Evolutionary conservation across 2,329 filamentous ascomycete genomes (phyloP), one percentile per base, ranked within the genome.

Genomic region (Coniella vitis): DNA sequence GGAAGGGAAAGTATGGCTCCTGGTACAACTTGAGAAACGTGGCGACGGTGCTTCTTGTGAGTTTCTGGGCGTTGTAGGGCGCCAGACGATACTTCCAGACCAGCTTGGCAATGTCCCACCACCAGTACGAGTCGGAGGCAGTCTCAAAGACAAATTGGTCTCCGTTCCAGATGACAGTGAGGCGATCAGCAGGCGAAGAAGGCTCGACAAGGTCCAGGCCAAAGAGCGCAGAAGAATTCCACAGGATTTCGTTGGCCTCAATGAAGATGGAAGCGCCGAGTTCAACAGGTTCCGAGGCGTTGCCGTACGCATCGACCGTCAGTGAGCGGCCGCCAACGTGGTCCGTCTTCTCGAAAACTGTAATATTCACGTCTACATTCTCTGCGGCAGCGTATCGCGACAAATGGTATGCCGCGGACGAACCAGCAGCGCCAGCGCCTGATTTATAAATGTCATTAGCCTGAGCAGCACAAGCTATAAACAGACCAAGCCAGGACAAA

Each of bases 241-340:
- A 79, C 35, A 98, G 76, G 59, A 95, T 95, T 35, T 81, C 72
- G 61, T 97, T 98, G 38, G 86, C 78, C 42, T 84, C 65, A 38
- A 97, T 87, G 62, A 97, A 98, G 58, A 97, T 95, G 53, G 86
- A 91, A 10, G 87, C 93, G 14, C 93, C 93, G 1, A 97, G 73
- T 65, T 98, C 93, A 32, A 95, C 78, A 1, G 86, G 85, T 35
- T 83, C 70, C 0, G 69, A 55, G 2, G 82, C 72, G 57, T 91
- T 75, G 55, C 79, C 76, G 62, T 86, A 91, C 2, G 82, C 83
- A 59, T 90, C 73, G 16, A 95, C 85, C 0, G 90, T 97, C 25
- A 90, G 87, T 7, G 86, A 86, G 21, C 93, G 86, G 8, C 93
- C 93, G 25, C 93, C 93, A 38, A 97, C 75, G 57, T 83, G 87